These are phyloP conservation scores for Fusarium sp. DNA, from an alignment of 2,329 filamentous ascomycete species.

Conservation along the genomic window DNA sequence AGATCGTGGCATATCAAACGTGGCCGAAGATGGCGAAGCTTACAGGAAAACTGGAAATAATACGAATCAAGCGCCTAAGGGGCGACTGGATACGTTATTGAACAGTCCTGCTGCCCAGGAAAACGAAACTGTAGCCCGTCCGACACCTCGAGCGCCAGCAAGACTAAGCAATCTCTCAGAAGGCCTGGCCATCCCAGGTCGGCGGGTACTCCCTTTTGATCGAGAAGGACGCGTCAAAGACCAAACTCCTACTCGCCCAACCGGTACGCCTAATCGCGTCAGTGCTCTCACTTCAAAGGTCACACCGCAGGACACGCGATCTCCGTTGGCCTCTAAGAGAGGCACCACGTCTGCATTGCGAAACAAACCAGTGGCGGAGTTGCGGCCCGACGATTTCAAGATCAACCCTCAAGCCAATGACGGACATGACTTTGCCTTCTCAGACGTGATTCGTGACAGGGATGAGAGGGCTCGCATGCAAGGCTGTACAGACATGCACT, in stretches of 20 bases:
- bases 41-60: constrained; percentile 37
- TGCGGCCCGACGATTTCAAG: constrained; percentile 81
- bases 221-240: constrained; percentile 26
- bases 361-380: constrained; percentile 64
- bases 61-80: constrained; percentile 34
- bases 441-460: constrained; percentile 78
- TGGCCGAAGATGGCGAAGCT: constrained; percentile 63
- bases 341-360: constrained; percentile 62
- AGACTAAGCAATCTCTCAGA: constrained; percentile 29
- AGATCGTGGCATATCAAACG: constrained; percentile 53
- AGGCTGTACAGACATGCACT: constrained; percentile 80
- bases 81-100: constrained; percentile 51
- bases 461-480: constrained; percentile 77
- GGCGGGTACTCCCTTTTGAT: constrained; percentile 57
- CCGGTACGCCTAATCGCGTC: constrained; percentile 9
- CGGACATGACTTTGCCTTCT: constrained; percentile 78
- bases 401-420: constrained; percentile 80
- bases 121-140: constrained; percentile 42
- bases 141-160: constrained; percentile 40
- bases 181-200: constrained; percentile 51
- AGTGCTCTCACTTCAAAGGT: constrained; percentile 15
- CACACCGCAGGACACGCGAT: constrained; percentile 25
- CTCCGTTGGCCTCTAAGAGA: constrained; percentile 30
- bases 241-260: constrained; percentile 23
- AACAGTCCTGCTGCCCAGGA: constrained; percentile 45